phyloP scores from a whole-genome alignment of 1,139 yeast species.

The Hyphopichia fennica region DNA sequence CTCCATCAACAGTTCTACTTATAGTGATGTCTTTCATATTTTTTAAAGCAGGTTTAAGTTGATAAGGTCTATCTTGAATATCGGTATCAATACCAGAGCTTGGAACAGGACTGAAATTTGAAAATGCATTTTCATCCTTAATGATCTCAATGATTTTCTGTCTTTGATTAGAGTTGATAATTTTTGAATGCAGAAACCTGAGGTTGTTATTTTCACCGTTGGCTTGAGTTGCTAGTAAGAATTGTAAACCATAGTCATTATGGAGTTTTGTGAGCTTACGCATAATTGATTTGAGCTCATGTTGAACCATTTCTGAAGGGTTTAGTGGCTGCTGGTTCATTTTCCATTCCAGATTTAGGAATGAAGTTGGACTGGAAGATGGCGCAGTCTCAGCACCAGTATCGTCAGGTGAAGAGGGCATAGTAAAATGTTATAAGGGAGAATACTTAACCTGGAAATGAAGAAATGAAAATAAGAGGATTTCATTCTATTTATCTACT shows the following conservation, averaged over 20 bases:
- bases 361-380: neutral
- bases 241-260: neutral
- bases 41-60: neutral
- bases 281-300: neutral
- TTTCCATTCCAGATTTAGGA: neutral
- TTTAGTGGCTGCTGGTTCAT: neutral
- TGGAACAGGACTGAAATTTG: neutral
- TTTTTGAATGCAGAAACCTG: slow-evolving; percentile 3
- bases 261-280: slow-evolving; percentile 1
- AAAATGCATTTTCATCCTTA: neutral
- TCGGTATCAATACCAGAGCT: neutral
- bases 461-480: no score
- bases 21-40: neutral
- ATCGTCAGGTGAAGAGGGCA: no score
- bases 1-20: neutral
- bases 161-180: neutral
- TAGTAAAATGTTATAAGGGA: no score
- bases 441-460: no score
- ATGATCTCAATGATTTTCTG: slow-evolving; percentile 2
- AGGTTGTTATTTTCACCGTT: neutral
- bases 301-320: neutral
- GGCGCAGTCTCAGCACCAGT: no score
- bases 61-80: neutral
- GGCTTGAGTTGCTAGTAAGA: slow-evolving; percentile 2
- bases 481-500: no score